phyloP scores from a whole-genome alignment of 2,329 filamentous ascomycete genomes.

The Penicillium hesseltinei region DNA sequence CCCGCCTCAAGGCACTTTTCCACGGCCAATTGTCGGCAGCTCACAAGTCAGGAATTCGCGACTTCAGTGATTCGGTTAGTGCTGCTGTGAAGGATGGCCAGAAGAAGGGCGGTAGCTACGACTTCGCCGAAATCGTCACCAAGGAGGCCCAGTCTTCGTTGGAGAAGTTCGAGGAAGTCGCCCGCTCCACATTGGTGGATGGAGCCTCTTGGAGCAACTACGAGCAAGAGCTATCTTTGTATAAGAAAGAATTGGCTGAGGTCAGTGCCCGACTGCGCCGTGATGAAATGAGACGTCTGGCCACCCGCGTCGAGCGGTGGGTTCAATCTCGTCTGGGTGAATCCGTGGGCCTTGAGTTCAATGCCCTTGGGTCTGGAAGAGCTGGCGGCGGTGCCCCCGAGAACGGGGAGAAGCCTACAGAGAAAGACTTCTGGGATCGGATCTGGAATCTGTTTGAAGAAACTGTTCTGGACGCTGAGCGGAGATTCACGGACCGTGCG shows the following conservation, averaged over 20 bases:
- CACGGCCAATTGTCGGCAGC: constrained; percentile 82
- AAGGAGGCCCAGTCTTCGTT: constrained; percentile 76
- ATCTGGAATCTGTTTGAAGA: constrained; percentile 84
- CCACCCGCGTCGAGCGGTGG: constrained; percentile 89
- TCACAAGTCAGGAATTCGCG: constrained; percentile 80
- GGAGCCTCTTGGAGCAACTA: constrained; percentile 87
- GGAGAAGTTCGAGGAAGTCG: constrained; percentile 72
- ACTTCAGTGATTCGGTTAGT: constrained; percentile 86
- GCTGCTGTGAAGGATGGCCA: constrained; percentile 84
- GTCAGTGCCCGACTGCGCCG: constrained; percentile 81
- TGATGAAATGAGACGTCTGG: constrained; percentile 92
- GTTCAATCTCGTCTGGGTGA: constrained; percentile 84
- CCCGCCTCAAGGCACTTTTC: constrained; percentile 83
- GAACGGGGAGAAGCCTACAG: constrained; percentile 68
- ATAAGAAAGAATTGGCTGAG: constrained; percentile 86
- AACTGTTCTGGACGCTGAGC: constrained; percentile 81
- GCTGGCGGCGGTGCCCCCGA: constrained; percentile 79
- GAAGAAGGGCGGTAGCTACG: constrained; percentile 85
- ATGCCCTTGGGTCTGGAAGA: constrained; percentile 86
- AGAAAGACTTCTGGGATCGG: constrained; percentile 92
- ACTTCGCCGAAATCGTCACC: constrained; percentile 91
- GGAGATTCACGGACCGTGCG: constrained; percentile 80
- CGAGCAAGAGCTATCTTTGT: constrained; percentile 72
- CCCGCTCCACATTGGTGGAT: constrained; percentile 70
- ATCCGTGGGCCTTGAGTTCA: constrained; percentile 89